A percentile compares a stretch with the other conserved stretches of the same genome.
Conservation (phyloP, 257 asterid species). For the Marsdenia floribunda region DNA sequence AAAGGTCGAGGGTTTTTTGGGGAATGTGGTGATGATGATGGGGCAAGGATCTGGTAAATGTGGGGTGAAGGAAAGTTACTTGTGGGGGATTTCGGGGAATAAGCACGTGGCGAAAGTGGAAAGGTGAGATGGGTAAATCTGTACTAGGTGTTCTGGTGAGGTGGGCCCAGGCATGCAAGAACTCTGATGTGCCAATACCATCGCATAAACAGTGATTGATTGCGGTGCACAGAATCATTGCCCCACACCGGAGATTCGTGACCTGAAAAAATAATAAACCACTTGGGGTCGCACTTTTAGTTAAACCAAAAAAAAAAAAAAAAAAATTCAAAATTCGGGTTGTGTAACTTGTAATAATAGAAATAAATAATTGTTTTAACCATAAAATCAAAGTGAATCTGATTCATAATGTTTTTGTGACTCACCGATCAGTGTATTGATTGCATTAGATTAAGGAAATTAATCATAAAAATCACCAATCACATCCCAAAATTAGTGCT, state of each 20-base stretch:
- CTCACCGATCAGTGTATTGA: too few species aligned
- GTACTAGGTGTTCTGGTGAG: conserved; percentile 25
- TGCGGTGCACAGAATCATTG: conserved; percentile 65
- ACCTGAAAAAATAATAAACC: conserved; percentile 31
- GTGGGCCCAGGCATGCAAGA: conserved; percentile 86
- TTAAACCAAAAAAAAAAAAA: not conserved
- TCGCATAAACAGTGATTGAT: conserved; percentile 76
- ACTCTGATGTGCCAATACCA: conserved; percentile 77
- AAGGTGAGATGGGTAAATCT: conserved; percentile 32
- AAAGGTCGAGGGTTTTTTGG: conserved; percentile 28
- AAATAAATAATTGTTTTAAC: too few species aligned
- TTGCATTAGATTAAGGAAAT: not conserved
- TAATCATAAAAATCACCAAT: not conserved
- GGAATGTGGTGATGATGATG: not conserved
- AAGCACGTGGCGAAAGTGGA: conserved; percentile 63
- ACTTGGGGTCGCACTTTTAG: too few species aligned
- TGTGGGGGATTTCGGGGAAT: conserved; percentile 53
- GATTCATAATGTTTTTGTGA: too few species aligned
- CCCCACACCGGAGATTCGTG: conserved; percentile 69
- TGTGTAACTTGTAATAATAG: too few species aligned
- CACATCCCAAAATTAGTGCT: too few species aligned
- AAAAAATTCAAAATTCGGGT: too few species aligned
- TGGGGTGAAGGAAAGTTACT: conserved; percentile 34
- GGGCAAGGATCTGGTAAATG: conserved; percentile 29
- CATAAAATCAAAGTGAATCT: too few species aligned